These are phyloP conservation scores for Xylaria sp. DNA, from an alignment of 2,329 filamentous ascomycete species.

Conservation along the genomic window DNA sequence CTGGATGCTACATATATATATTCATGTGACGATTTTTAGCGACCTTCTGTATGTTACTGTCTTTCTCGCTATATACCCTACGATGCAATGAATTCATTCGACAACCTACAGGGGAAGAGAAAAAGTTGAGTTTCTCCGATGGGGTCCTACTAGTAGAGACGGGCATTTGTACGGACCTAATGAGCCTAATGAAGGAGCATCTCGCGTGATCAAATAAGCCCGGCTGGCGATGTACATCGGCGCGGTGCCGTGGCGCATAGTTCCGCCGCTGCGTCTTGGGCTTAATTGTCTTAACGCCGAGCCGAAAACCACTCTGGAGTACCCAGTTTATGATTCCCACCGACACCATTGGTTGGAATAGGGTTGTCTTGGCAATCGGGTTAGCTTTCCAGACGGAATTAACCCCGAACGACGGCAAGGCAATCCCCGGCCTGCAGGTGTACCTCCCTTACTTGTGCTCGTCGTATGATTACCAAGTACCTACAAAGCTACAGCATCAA, in stretches of 20 bases:
- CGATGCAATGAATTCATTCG: conserved; percentile 35
- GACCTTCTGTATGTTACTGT: conserved; percentile 39
- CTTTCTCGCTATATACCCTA: conserved; percentile 45
- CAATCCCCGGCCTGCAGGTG: background rate
- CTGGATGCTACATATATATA: conserved; percentile 34
- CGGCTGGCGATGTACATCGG: background rate
- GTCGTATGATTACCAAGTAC: background rate
- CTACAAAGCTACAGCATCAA: background rate
- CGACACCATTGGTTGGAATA: too few relatives aligned
- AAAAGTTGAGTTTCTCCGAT: background rate
- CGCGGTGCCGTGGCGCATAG: conserved; percentile 5
- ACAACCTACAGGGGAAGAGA: background rate
- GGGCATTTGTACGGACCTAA: conserved; percentile 20
- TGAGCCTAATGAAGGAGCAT: conserved; percentile 8
- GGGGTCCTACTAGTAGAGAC: conserved; percentile 7
- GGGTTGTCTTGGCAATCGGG: background rate
- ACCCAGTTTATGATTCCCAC: background rate
- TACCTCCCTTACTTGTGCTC: background rate
- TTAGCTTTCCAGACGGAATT: background rate
- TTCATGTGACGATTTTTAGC: conserved; percentile 25
- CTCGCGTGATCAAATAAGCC: background rate
- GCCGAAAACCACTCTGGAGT: background rate
- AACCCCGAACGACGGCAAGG: background rate
- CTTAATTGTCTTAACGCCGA: conserved; percentile 13
- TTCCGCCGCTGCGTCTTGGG: background rate